Base-by-base conservation (phyloP, 768 basidiomycete species). In the Termitomyces sp. region DNA sequence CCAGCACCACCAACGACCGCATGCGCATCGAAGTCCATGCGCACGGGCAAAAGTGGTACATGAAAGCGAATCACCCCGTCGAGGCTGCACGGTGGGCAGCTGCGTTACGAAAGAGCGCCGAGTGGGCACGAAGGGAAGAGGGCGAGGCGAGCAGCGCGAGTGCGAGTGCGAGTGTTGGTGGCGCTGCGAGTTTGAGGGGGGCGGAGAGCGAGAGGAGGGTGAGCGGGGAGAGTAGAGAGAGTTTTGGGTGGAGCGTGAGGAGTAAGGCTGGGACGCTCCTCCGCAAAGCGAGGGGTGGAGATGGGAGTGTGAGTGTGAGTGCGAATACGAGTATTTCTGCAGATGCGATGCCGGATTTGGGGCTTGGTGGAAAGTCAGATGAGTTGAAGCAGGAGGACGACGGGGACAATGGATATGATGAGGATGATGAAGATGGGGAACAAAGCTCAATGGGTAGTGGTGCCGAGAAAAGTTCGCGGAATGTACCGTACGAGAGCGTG, bases 41-140 rank as follows among this genome's bases (percentile, higher is more conserved):
- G 3, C 72, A 78, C 42, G 67, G 73, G 0, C 85, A 89, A 64
- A 90, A 85, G 68, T 91, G 91, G 91, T 88, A 87, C 67, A 77
- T 94, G 70, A 88, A 86, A 55, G 88, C 89, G 0, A 89, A 85
- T 59, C 93, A 97, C 63, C 91, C 89, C 0, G 91, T 90, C 5
- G 95, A 98, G 69, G 91, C 91, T 5, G 79, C 87, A 4, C 79
- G 94, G 11, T 98, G 95, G 95, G 83, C 84, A 2, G 83, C 88
- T 56, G 88, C 87, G 0, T 80, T 98, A 46, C 70, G 72, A 17
- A 81, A 80, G 66, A 86, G 84, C 59, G 86, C 94, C 57, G 89
- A 93, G 32, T 87, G 84, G 78, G 79, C 77, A 47, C 79, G 78
- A 55, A 74, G 74, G n/a, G 76, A 79, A 43, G 60, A 66, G 37